Evolutionary conservation across 179 eudicot species (phyloP).

Genomic region (Nepenthes alata): DNA sequence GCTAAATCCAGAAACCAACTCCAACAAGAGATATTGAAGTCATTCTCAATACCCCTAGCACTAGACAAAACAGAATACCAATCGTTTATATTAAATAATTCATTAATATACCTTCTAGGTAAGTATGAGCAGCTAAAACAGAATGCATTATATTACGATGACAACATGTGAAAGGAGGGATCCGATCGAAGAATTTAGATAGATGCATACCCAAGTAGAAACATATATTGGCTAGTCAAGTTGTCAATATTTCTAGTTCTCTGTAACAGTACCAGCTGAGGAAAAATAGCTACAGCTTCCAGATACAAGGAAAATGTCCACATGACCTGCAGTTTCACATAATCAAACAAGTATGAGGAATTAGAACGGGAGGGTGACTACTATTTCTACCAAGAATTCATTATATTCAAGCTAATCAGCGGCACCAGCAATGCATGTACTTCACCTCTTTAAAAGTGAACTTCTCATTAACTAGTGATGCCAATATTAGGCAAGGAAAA

Average conservation of each 20-base stretch:
- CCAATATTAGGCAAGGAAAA: constrained; percentile 70
- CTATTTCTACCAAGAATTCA: constrained; percentile 1
- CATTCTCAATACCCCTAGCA: background rate
- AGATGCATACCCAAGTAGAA: constrained; percentile 76
- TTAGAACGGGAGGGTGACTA: constrained; percentile 3
- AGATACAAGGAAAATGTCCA: constrained; percentile 89
- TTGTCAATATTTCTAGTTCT: constrained; percentile 96
- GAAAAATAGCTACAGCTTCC: constrained; percentile 97
- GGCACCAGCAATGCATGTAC: background rate
- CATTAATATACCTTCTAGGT: no score
- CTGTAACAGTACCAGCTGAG: constrained; percentile 90
- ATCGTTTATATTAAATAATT: no score
- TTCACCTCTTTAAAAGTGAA: constrained; percentile 75
- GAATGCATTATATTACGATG: no score
- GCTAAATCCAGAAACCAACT: no score
- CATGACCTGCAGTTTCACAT: constrained; percentile 51
- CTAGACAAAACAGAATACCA: background rate
- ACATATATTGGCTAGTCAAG: constrained; percentile 88
- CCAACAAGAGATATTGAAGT: background rate
- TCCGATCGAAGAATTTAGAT: background rate
- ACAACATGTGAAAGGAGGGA: background rate
- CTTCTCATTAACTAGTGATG: constrained; percentile 53
- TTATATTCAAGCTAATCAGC: background rate
- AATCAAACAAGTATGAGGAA: constrained; percentile 6
- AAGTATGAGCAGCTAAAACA: no score